Percentiles rank a stretch among this genome's conserved stretches.
phyloP scores from a whole-genome alignment of 768 basidiomycete genomes.

The Tulasnella sp. region DNA sequence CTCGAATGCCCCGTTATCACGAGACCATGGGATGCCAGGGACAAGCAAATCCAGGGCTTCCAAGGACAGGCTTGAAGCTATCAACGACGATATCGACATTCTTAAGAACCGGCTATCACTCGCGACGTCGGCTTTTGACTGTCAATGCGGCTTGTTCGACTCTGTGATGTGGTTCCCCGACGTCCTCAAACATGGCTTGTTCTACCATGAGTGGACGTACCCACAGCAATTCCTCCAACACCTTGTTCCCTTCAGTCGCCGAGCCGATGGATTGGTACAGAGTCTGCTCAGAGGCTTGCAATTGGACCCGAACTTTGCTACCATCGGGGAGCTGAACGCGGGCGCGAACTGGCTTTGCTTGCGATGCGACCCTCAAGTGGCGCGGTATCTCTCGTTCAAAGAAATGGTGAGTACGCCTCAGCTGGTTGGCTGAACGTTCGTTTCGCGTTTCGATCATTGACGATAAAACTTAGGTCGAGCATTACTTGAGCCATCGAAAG shows the following conservation, averaged over 20 bases:
- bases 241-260: neutral
- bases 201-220: neutral
- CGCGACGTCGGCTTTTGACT: neutral
- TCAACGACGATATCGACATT: neutral
- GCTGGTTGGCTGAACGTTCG: too few species aligned
- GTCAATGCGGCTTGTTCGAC: neutral
- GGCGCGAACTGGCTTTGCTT: neutral
- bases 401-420: neutral
- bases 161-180: conserved; percentile 11
- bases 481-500: neutral
- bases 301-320: neutral
- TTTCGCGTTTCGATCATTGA: neutral
- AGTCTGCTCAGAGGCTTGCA: neutral
- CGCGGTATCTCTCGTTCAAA: neutral
- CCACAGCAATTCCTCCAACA: neutral
- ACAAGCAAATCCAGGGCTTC: neutral
- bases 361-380: neutral
- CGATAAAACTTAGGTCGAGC: neutral
- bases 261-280: neutral
- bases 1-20: neutral
- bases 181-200: neutral
- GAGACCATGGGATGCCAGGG: neutral
- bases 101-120: neutral
- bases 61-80: neutral
- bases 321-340: neutral